Evolutionary conservation across 371 early-diverging fungal genomes (phyloP), one percentile per base, ranked within the genome.

Genomic region (Mortierella sp.): DNA sequence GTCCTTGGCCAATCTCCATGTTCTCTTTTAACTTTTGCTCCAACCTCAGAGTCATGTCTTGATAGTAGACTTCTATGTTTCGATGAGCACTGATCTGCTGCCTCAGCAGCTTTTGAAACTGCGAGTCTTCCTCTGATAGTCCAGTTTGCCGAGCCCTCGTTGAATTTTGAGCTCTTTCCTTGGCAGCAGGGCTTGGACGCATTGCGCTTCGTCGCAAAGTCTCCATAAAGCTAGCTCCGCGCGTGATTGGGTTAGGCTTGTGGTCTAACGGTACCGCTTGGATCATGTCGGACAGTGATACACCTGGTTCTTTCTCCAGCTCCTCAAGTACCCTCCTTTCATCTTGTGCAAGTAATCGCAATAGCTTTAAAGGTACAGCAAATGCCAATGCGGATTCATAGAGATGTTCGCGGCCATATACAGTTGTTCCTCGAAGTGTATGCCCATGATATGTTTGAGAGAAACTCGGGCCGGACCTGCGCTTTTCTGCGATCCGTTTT

Each of bases 51-150:
- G 66, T 52, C 78, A 78, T 83, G 12, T 70, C 62, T 45, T 74
- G 72, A n/a, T 83, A 83, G 14, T 70, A 78, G 9, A 63, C 66
- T 39, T 68, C 71, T 10, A 83, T 74, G 49, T 83, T 78, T 26
- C 83, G 64, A 45, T 83, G 83, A 6, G 72, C 61, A 22, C 72
- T 73, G 47, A 78, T 83, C 67, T 83, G 83, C 54, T 76, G 83
- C n/a, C 83, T 47, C 18, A 72, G 61, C 26, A 81, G 32, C 47
- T 72, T 81, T 45, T 81, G 83, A 28, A 81, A 62, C 22, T 72
- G 73, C 24, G 70, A 72, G 28, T 81, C 83, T 35, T 81, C 83
- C 22, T 72, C 62, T 12, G 70, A 57, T 14, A 81, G 61, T 3
- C 83, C 76, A 18, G 16, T 49, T n/a, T 81, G 83, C 18, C 83